Conservation (phyloP, 768 basidiomycete species). For the Pisolithus orientalis region DNA sequence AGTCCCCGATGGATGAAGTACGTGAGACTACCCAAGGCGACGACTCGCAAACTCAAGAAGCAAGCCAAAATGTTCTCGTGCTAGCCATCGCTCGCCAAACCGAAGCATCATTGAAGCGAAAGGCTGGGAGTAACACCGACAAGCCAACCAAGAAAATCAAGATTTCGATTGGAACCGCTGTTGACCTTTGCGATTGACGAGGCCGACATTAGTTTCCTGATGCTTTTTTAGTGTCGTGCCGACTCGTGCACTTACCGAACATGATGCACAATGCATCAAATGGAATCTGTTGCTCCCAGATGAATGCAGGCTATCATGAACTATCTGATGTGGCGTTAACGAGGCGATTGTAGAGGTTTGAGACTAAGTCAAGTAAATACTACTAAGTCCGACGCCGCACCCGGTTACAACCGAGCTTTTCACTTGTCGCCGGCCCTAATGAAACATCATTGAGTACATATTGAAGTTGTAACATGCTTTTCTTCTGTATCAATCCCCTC, state of each 20-base stretch:
- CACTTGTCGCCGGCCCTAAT: too few species aligned
- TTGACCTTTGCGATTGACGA: conserved; percentile 68
- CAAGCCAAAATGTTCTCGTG: conserved; percentile 26
- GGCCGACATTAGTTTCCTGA: neutral
- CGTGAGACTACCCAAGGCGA: neutral
- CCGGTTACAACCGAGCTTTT: too few species aligned
- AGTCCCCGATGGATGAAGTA: neutral
- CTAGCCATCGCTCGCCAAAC: conserved; percentile 10
- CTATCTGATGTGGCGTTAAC: too few species aligned
- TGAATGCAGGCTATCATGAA: too few species aligned
- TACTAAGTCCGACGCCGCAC: too few species aligned
- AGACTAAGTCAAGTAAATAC: too few species aligned
- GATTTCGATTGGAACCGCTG: conserved; percentile 59
- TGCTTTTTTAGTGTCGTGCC: too few species aligned
- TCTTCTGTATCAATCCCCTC: conserved; percentile 29
- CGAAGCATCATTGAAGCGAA: conserved; percentile 30
- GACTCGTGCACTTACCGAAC: too few species aligned
- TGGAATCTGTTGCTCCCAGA: too few species aligned
- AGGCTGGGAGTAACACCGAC: conserved; percentile 13
- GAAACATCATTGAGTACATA: too few species aligned
- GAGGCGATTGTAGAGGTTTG: too few species aligned
- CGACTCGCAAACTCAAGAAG: conserved; percentile 37
- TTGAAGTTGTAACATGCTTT: neutral
- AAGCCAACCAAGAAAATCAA: conserved; percentile 53
- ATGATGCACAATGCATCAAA: too few species aligned